Base-by-base conservation (phyloP, 257 asterid species). In the Apocynum venetum region DNA sequence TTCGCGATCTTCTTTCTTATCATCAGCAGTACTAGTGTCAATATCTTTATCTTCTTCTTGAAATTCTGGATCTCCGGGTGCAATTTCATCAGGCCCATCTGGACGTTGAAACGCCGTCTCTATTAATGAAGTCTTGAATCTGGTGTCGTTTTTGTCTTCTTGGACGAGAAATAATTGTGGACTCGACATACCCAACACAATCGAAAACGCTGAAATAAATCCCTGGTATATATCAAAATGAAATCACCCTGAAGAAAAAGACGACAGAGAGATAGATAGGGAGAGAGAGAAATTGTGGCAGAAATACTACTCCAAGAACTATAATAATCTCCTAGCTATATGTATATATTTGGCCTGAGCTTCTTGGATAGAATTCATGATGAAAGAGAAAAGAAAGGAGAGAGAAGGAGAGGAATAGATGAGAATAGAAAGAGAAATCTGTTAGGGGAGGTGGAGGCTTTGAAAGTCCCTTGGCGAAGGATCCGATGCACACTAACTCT, bases 401-500 rank as follows among this genome's bases (percentile, higher is more conserved):
- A 47, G 72, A 57, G 4, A 71, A 76, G 59, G 72, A 47, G 15
- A 6, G 72, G 5, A 13, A 20, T 2, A 13, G 20, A 44, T n/a
- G 20, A 17, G 43, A 55, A 38, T 8, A 41, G 75, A 66, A 64
- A 40, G 48, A 69, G 81, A 70, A 63, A 66, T 51, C 47, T 3
- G 71, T 65, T 73, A n/a, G 20, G 60, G 75, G 55, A 78, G 61
- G 79, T 65, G 78, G 61, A 75, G 68, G 80, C 12, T 80, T 59
- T 56, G 40, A 75, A 52, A 49, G 25, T 11, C 52, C 57, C 49
- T 49, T 63, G 77, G 76, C 71, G 79, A 83, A 79, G 86, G 81
- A 82, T 82, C 86, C 86, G 77, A 82, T 79, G 86, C 78, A n/a
- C 69, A 9, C 81, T 31, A 73, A 76, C 64, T 13, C 36, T 69